Evolutionary conservation across 1,139 yeast genomes (phyloP), one percentile per base, ranked within the genome.

Genomic region (Yamadazyma blattariae): DNA sequence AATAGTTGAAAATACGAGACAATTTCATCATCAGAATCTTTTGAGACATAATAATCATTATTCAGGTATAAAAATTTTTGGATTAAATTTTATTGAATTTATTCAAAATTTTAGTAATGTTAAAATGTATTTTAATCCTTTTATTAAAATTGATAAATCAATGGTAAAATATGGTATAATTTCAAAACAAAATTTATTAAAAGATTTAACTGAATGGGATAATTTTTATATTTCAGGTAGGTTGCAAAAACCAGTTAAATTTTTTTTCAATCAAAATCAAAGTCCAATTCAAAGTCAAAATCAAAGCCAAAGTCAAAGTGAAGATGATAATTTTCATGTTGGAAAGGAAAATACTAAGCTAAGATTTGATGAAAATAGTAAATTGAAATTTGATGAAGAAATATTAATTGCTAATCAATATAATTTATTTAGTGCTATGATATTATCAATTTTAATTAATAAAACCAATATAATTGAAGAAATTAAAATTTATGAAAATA

Each of bases 121-220:
- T 0, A 97, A 97, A 3, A 82, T 92, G 5, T 94, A 90, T 57
- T 94, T 88, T 65, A 94, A 92, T 54, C 97, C 99, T 3, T 92
- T 76, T 58, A 87, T 86, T 4, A 71, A 74, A 29, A 68, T 90
- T 40, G 35, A 44, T 19, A 44, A 54, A 12, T 66, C 75, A 33
- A 64, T 77, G 46, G 77, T 92, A 33, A 92, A 92, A 54, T 92
- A 92, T 55, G 99, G 99, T 5, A 82, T 89, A 11, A 82, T 88
- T 1, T 78, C 87, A 3, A 67, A 76, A 41, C 73, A 76, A 25
- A 71, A 72, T 5, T 61, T 88, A 27, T 58, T 82, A 29, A 66
- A 65, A 30, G 99, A 92, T 58, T 63, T 92, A 25, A 67, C 77
- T 22, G 79, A 83, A 42, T 92, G 98, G 99, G 68, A 79, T 23